phyloP scores from a whole-genome alignment of 2,329 filamentous ascomycete species.

The Hypoxylon sp. region DNA sequence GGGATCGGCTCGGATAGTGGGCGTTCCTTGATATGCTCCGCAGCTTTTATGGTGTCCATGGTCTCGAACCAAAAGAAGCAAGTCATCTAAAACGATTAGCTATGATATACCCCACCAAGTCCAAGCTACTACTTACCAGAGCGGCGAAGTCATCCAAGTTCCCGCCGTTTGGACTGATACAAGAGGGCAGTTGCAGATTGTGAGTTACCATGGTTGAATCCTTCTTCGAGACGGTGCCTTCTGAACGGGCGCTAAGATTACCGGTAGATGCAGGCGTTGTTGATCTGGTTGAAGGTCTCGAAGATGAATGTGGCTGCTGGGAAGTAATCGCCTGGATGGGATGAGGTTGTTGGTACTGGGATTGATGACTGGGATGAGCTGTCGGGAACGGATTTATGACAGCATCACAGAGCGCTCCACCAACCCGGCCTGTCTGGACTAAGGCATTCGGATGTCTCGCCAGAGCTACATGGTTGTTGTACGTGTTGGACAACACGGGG shows the following conservation, averaged over 20 bases:
- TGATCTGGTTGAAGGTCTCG: conserved; percentile 56
- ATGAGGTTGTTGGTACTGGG: conserved; percentile 40
- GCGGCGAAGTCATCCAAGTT: conserved; percentile 87
- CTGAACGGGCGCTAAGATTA: conserved; percentile 50
- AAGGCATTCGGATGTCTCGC: conserved; percentile 58
- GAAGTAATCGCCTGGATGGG: conserved; percentile 31
- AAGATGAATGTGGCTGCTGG: conserved; percentile 46
- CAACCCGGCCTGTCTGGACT: conserved; percentile 55
- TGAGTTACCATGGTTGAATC: conserved; percentile 67
- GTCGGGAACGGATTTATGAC: conserved; percentile 47
- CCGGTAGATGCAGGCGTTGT: conserved; percentile 58
- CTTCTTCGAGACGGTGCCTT: conserved; percentile 56
- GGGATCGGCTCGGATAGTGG: conserved; percentile 57
- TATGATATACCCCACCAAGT: conserved; percentile 25
- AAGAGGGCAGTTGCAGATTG: conserved; percentile 79
- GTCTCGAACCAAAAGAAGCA: conserved; percentile 99
- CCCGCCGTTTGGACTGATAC: conserved; percentile 82
- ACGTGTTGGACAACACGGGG: conserved; percentile 61
- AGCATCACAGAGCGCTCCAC: conserved; percentile 55
- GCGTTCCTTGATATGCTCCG: conserved; percentile 72
- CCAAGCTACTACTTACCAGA: conserved; percentile 68
- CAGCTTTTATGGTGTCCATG: conserved; percentile 81
- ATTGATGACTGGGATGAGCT: conserved; percentile 47
- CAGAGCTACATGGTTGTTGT: conserved; percentile 62
- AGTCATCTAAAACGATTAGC: conserved; percentile 76